phyloP scores from a whole-genome alignment of 2,329 filamentous ascomycete genomes.

The Ciborinia camelliae region DNA sequence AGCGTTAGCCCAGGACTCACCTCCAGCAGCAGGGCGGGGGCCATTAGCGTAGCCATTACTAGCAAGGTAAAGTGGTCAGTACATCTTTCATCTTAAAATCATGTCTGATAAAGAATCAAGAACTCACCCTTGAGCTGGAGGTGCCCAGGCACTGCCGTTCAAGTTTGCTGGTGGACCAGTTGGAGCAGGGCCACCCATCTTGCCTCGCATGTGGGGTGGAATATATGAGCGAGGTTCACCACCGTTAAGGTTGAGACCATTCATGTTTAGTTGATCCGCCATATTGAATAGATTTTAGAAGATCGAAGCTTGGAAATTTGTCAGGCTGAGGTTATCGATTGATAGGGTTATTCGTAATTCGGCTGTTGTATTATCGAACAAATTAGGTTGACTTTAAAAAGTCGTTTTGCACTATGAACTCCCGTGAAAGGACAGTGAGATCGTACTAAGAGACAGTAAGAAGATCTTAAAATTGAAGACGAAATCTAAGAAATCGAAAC shows the following conservation, averaged over 20 bases:
- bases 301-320: slow-evolving; percentile 20
- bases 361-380: slow-evolving; percentile 21
- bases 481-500: slow-evolving; percentile 35
- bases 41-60: slow-evolving; percentile 47
- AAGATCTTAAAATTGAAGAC: slow-evolving; percentile 23
- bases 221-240: slow-evolving; percentile 70
- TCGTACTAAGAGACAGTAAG: slow-evolving; percentile 21
- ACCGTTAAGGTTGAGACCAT: slow-evolving; percentile 61
- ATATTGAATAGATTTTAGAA: slow-evolving; percentile 49
- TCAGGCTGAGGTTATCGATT: slow-evolving; percentile 19
- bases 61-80: slow-evolving; percentile 37
- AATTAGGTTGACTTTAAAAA: slow-evolving; percentile 11
- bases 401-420: slow-evolving; percentile 21
- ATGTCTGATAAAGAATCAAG: not conserved
- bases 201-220: slow-evolving; percentile 75
- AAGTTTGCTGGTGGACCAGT: slow-evolving; percentile 41
- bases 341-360: slow-evolving; percentile 11
- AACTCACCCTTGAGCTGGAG: slow-evolving; percentile 51
- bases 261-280: slow-evolving; percentile 84
- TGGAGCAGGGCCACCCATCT: slow-evolving; percentile 41
- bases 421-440: slow-evolving; percentile 31
- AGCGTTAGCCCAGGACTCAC: slow-evolving; percentile 38
- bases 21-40: slow-evolving; percentile 30
- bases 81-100: not conserved
- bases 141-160: slow-evolving; percentile 60